Evolutionary conservation across 2,329 filamentous ascomycete genomes (phyloP), one percentile per base, ranked within the genome.

Genomic region (Colletotrichum kahawae): DNA sequence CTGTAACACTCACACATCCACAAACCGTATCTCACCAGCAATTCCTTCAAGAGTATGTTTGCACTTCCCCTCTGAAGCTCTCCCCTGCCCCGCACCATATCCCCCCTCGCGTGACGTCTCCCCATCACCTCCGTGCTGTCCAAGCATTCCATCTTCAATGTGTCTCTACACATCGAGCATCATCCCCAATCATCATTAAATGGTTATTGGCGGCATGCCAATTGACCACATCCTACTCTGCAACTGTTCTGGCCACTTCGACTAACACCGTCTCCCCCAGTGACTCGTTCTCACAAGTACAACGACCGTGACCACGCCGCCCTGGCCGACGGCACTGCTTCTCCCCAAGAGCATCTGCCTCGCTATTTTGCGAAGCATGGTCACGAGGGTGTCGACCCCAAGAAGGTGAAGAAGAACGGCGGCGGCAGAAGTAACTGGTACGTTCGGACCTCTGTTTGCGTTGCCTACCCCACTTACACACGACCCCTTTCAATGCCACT

Each of bases 281-380:
- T 99, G 96, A 98, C 97, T 88, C 96, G 97, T 85, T 97, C 96
- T 78, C 95, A 96, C 92, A 99, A 98, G 90, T 92, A 90, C 89
- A 98, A 95, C 88, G 95, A 98, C 86, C 96, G 96, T 87, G 94
- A 97, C 89, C 94, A 98, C 88, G 92, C 92, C 81, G 94, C 91
- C 82, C 87, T 95, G 79, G 93, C 93, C 79, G 94, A 97, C 80
- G 94, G 94, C 83, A 92, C 91, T 73, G 92, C 91, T 76, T 85
- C 89, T 67, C 88, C 92, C 70, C 90, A 94, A 78, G 94, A 97
- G 79, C 91, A 93, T 81, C 87, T 98, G 33, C 96, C 97, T 82
- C 95, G 95, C 82, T 98, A 94, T 91, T 98, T 98, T 84, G 95
- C 92, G 85, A 98, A 98, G 88, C 87, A 92, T 76, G 96, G 96